Evolutionary conservation across 805 yeast species (phyloP), one percentile per base, ranked within the genome.

Genomic region (Komagataella populi): DNA sequence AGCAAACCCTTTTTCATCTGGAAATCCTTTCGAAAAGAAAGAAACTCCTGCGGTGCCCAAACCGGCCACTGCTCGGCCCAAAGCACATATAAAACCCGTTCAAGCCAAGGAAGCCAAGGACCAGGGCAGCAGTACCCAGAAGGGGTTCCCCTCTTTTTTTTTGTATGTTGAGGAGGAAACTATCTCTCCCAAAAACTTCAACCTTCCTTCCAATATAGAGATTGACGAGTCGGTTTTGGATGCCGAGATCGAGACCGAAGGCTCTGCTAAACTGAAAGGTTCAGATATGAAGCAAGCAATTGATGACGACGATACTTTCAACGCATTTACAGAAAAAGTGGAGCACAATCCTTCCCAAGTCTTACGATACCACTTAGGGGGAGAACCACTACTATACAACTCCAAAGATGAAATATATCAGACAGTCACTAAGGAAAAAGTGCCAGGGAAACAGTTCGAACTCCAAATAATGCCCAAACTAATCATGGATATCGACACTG

Each of bases 381-480:
- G 96, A 1, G 68, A 67, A 46, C 96, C 97, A 2, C 68, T 93
- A 23, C 66, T 87, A 17, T 91, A 86, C 64, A 77, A 84, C 14
- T 76, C 80, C 2, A 75, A 71, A 47, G 91, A 81, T 54, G 74
- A 72, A 0, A 70, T 77, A 4, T 75, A 79, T 22, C 65, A 71
- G 17, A 67, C 74, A 47, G 69, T 79, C 12, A 53, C 57, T 46
- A 56, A 61, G 2, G 49, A 58, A 46, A 52, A 65, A 8, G 67
- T 86, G 7, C 88, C 95, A 8, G 65, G 59, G 0, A 73, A 91
- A 56, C 76, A 75, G 36, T 85, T 88, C 61, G 99, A 93, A 65
- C 68, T 91, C 53, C 99, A 93, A 63, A 65, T 93, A 51, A 91
- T 91, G 97, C 99, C 99, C 2, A 87, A 87, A 63, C 79, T 89